Evolutionary conservation across 2,329 filamentous ascomycete genomes (phyloP).

Genomic region (Eutypella sp.): DNA sequence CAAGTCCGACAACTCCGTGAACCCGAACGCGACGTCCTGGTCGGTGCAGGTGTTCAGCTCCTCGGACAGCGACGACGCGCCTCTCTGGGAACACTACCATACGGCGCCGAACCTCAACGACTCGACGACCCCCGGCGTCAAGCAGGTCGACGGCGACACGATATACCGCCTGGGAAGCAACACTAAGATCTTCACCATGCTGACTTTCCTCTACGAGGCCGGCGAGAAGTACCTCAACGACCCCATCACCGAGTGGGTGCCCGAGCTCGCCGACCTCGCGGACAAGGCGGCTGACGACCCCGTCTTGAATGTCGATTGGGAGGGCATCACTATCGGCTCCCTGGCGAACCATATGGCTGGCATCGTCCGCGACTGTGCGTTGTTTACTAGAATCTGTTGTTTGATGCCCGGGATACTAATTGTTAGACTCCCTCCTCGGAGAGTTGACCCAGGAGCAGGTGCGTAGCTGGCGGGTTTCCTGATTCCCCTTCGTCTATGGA

Average conservation of each 20-base stretch:
- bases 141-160: constrained; percentile 20
- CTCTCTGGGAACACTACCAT: constrained; percentile 25
- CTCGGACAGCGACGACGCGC: constrained; percentile 11
- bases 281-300: constrained; percentile 17
- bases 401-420: not conserved
- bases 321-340: constrained; percentile 21
- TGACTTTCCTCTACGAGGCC: constrained; percentile 24
- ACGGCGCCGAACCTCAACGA: constrained; percentile 17
- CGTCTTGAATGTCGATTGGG: constrained; percentile 19
- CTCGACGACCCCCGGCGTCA: constrained; percentile 13
- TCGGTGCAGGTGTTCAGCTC: constrained; percentile 28
- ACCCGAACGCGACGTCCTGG: constrained; percentile 30
- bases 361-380: constrained; percentile 25
- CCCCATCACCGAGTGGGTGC: constrained; percentile 23
- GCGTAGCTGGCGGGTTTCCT: too few species aligned
- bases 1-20: constrained; percentile 18
- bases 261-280: constrained; percentile 19
- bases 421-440: not conserved
- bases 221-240: constrained; percentile 24
- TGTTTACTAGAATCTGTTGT: not conserved
- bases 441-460: not conserved
- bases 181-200: constrained; percentile 28
- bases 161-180: constrained; percentile 26
- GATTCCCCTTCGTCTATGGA: too few species aligned
- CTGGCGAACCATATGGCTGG: constrained; percentile 27